phyloP scores from a whole-genome alignment of 1,139 yeast genomes.

The Blastobotrys raffinosifermentans region DNA sequence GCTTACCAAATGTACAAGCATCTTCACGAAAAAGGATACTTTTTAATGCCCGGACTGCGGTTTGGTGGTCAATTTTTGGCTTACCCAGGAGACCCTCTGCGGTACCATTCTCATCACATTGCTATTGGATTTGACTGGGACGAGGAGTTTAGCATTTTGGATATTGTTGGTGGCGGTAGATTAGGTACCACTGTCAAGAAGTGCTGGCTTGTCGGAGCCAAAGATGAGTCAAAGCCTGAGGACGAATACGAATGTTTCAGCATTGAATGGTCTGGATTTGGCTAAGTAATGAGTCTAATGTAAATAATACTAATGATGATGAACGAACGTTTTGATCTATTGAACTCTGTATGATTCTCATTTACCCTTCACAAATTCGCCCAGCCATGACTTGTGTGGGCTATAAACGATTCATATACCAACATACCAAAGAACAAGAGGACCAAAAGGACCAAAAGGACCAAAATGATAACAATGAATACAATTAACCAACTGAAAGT shows the following conservation, averaged over 20 bases:
- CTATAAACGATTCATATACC: too few species aligned
- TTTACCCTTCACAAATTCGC: too few species aligned
- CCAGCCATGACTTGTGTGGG: too few species aligned
- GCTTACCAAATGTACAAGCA: slow-evolving; percentile 36
- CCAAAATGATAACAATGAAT: too few species aligned
- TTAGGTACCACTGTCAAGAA: slow-evolving; percentile 91
- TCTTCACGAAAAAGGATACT: slow-evolving; percentile 47
- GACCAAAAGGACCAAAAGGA: too few species aligned
- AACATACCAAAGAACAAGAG: too few species aligned
- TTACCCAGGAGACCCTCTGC: slow-evolving; percentile 90
- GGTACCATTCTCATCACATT: slow-evolving; percentile 83
- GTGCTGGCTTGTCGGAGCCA: slow-evolving; percentile 63
- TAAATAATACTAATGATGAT: too few species aligned
- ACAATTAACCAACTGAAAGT: too few species aligned
- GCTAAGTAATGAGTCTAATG: too few species aligned
- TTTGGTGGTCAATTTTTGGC: slow-evolving; percentile 88
- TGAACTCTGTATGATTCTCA: background rate
- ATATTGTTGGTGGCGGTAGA: slow-evolving; percentile 71
- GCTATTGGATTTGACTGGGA: slow-evolving; percentile 51
- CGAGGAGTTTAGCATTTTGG: slow-evolving; percentile 48
- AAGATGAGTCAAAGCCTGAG: slow-evolving; percentile 16
- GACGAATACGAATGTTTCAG: slow-evolving; percentile 28
- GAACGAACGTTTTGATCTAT: background rate
- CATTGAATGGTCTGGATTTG: slow-evolving; percentile 40
- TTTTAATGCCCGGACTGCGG: slow-evolving; percentile 74